Conservation (phyloP, 2,329 filamentous ascomycete species). For the Tolypocladium tropicale region DNA sequence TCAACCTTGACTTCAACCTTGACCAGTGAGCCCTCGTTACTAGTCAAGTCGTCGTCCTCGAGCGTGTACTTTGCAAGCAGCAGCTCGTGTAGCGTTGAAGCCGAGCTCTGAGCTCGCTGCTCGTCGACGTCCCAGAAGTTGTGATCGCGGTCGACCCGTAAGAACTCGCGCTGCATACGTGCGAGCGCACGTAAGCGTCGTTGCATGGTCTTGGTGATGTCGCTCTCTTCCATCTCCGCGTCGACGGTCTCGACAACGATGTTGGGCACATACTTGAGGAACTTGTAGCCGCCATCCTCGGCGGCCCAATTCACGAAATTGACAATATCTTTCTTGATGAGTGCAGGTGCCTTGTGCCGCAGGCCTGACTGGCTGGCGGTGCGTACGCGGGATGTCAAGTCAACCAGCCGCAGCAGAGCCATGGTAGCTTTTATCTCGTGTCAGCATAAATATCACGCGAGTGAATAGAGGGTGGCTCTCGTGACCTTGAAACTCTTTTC, state of each 20-base stretch:
- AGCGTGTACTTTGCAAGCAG: conserved; percentile 5
- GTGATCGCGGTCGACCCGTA: conserved; percentile 15
- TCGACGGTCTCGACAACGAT: conserved; percentile 26
- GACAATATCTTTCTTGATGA: conserved; percentile 24
- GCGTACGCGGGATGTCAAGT: conserved; percentile 25
- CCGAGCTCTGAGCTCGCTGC: not conserved
- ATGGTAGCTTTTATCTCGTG: conserved; percentile 21
- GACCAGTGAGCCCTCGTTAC: not conserved
- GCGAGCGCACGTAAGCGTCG: conserved; percentile 24
- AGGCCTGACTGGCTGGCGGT: conserved; percentile 24
- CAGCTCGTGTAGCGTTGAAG: not conserved
- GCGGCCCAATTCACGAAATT: conserved; percentile 29
- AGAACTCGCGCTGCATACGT: conserved; percentile 24
- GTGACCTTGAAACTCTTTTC: conserved; percentile 26
- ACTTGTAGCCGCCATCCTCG: conserved; percentile 26
- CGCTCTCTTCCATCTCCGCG: conserved; percentile 12
- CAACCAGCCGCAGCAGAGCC: conserved; percentile 26
- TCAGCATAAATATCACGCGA: conserved; percentile 5
- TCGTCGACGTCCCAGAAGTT: conserved; percentile 21
- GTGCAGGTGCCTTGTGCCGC: conserved; percentile 16
- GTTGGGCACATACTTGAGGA: conserved; percentile 26
- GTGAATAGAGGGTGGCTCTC: not conserved
- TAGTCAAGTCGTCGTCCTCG: not conserved
- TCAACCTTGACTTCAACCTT: not conserved
- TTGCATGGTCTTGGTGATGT: conserved; percentile 24